These are phyloP conservation scores for Neurospora sp. DNA, from an alignment of 2,329 filamentous ascomycete genomes.

Conservation along the genomic window DNA sequence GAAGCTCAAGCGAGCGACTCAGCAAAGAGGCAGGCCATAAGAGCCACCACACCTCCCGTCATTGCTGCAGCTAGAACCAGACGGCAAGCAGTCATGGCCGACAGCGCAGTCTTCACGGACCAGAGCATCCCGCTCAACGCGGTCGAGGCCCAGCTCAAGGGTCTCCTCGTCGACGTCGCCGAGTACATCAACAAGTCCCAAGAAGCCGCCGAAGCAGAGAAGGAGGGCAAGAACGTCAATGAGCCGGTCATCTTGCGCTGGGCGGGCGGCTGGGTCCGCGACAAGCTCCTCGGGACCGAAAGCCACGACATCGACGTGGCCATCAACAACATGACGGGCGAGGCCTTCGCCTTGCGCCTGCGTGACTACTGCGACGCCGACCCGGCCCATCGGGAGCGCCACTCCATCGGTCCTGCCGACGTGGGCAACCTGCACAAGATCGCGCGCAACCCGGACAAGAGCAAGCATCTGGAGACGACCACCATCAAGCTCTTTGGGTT, in stretches of 20 bases:
- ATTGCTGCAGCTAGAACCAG: neutral
- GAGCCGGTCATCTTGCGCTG: constrained; percentile 60
- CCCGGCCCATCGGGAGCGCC: constrained; percentile 50
- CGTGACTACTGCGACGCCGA: constrained; percentile 53
- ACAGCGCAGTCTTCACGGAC: neutral
- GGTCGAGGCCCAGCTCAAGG: constrained; percentile 61
- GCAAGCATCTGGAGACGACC: constrained; percentile 88
- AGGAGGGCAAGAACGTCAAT: constrained; percentile 6
- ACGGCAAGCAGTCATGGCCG: constrained; percentile 6
- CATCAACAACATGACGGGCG: constrained; percentile 78
- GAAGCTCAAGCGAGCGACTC: neutral
- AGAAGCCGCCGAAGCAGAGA: constrained; percentile 20
- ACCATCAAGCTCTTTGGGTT: constrained; percentile 77
- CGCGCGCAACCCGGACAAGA: constrained; percentile 87
- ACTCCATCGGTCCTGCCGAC: constrained; percentile 46
- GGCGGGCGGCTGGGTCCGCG: constrained; percentile 81
- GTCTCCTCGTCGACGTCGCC: constrained; percentile 76
- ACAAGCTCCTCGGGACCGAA: constrained; percentile 63
- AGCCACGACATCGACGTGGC: constrained; percentile 80
- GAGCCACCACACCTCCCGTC: neutral
- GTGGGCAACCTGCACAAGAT: constrained; percentile 79
- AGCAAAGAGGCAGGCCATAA: neutral
- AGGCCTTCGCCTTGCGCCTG: constrained; percentile 61
- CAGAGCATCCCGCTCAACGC: constrained; percentile 46
- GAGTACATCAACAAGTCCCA: constrained; percentile 46